Conservation (phyloP, 164 flowering plant genomes). For the Chimonanthus salicifolius region DNA sequence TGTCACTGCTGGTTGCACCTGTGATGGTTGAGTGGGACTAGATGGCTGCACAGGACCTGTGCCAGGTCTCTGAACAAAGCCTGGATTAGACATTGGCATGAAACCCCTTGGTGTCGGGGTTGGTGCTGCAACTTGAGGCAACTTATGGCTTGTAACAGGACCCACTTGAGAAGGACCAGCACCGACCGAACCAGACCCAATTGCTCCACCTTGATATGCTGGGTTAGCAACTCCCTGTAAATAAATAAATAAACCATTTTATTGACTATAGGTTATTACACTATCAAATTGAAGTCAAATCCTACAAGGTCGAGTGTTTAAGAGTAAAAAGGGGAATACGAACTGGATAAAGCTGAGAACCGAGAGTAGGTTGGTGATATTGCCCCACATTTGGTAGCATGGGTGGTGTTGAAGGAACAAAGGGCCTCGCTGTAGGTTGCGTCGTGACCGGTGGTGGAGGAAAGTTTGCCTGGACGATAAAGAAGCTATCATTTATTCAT, state of each 20-base stretch:
- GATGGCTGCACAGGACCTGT: conserved; percentile 55
- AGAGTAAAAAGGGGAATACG: conserved; percentile 19
- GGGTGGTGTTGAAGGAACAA: conserved; percentile 66
- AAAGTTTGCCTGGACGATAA: conserved; percentile 41
- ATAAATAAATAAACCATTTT: neutral
- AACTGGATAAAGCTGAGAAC: conserved; percentile 81
- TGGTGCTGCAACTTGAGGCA: conserved; percentile 60
- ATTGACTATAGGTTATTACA: too few species aligned
- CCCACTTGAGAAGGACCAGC: conserved; percentile 33
- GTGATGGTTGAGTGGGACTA: conserved; percentile 52
- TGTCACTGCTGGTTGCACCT: conserved; percentile 32
- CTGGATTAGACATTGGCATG: conserved; percentile 53
- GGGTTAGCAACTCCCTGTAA: conserved; percentile 49
- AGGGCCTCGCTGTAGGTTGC: conserved; percentile 61
- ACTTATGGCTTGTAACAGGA: conserved; percentile 34
- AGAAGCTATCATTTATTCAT: neutral
- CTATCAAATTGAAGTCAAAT: too few species aligned
- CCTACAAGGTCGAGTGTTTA: neutral
- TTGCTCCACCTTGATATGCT: conserved; percentile 40
- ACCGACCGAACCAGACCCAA: conserved; percentile 36
- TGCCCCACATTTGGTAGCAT: conserved; percentile 58
- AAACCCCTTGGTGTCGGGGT: conserved; percentile 44
- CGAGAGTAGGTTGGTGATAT: conserved; percentile 84
- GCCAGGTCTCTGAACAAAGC: conserved; percentile 49
- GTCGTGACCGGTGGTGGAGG: conserved; percentile 39